These are phyloP conservation scores for Sugiyamaella boreocaroliniensis DNA, from an alignment of 805 yeast species.

Conservation along the genomic window DNA sequence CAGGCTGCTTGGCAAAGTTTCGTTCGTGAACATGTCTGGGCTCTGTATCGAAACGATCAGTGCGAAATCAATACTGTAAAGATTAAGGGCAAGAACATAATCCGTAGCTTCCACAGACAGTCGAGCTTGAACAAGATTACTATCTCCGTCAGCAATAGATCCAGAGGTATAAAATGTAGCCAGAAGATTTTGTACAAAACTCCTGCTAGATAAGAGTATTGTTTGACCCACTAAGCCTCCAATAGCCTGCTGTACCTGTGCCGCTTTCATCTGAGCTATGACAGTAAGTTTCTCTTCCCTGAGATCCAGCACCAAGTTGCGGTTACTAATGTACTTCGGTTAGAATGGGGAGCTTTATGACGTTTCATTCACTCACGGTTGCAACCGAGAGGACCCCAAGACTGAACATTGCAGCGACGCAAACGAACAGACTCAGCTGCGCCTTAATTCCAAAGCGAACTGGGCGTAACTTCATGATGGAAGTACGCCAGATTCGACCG, in stretches of 20 bases:
- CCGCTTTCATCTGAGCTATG: conserved; percentile 71
- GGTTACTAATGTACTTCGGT: conserved; percentile 47
- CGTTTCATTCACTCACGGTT: conserved; percentile 31
- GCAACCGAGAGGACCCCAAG: conserved; percentile 67
- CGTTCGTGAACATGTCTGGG: conserved; percentile 1
- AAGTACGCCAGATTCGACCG: not conserved
- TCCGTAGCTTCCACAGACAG: conserved; percentile 20
- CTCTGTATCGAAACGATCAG: conserved; percentile 4
- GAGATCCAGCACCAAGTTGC: conserved; percentile 49
- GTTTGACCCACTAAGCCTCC: conserved; percentile 61
- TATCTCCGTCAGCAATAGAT: conserved; percentile 1
- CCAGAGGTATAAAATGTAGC: conserved; percentile 36
- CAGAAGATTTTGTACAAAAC: conserved; percentile 50
- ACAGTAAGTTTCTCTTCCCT: conserved; percentile 65
- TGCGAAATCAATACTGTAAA: conserved; percentile 11
- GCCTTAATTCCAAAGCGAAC: conserved; percentile 57
- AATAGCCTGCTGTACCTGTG: conserved; percentile 66
- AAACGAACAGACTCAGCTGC: conserved; percentile 66
- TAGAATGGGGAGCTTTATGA: no score
- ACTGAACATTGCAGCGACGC: conserved; percentile 62
- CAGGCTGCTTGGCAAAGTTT: conserved; percentile 9
- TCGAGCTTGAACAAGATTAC: conserved; percentile 11
- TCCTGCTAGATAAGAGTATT: conserved; percentile 52
- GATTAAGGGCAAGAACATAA: conserved; percentile 17
- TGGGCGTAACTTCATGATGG: conserved; percentile 8